A percentile compares a stretch with the other conserved stretches of the same genome.
Evolutionary conservation across 1,284 basidiomycete genomes (phyloP).

Genomic region (Fomes fomentarius): DNA sequence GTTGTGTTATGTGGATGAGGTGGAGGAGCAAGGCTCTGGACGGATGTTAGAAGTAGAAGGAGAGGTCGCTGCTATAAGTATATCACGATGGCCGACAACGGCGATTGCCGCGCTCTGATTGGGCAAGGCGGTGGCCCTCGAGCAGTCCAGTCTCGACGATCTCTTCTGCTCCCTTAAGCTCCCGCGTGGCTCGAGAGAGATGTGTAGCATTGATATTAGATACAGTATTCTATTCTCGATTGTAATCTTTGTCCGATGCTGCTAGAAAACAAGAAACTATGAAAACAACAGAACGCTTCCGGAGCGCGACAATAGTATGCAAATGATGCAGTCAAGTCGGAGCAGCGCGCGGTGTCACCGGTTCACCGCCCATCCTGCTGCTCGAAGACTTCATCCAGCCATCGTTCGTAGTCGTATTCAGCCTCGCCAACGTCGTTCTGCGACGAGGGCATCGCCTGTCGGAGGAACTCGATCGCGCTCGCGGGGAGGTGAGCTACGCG

Average conservation of each 20-base stretch:
- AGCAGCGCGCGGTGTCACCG: conserved; percentile 17
- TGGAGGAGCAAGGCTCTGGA: conserved; percentile 17
- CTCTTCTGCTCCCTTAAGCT: not conserved
- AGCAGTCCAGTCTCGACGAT: not conserved
- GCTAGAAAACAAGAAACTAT: not conserved
- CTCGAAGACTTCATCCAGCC: conserved; percentile 79
- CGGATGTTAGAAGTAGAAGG: conserved; percentile 16
- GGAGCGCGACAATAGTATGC: conserved; percentile 10
- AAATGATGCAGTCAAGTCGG: conserved; percentile 1
- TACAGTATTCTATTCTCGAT: conserved; percentile 21
- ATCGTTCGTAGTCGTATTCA: conserved; percentile 78
- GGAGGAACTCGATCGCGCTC: conserved; percentile 82
- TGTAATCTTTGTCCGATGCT: conserved; percentile 4
- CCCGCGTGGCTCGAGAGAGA: not conserved
- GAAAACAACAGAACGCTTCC: conserved; percentile 4
- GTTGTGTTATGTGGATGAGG: conserved; percentile 19
- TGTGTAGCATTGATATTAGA: conserved; percentile 11
- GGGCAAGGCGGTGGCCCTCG: conserved; percentile 25
- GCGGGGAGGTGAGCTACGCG: conserved; percentile 84
- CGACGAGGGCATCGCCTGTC: conserved; percentile 68
- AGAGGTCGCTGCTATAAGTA: conserved; percentile 22
- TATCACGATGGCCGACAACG: conserved; percentile 36
- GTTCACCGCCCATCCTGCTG: too few species aligned
- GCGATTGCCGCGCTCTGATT: conserved; percentile 36
- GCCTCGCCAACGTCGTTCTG: conserved; percentile 59